phyloP scores from a whole-genome alignment of 140 eudicot genomes.

The Anethum foeniculum region DNA sequence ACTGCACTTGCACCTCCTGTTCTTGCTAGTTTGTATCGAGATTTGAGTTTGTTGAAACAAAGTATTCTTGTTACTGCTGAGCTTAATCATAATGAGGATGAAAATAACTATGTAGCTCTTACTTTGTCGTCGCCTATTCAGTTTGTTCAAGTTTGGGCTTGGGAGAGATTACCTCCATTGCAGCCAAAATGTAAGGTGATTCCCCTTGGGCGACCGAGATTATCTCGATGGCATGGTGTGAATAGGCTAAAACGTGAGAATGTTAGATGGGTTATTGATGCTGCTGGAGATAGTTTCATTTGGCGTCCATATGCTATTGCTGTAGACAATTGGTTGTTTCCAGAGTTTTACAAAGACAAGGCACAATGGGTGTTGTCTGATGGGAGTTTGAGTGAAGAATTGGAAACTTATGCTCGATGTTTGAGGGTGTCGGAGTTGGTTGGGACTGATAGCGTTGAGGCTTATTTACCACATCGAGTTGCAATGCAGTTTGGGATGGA shows the following conservation, averaged over 20 bases:
- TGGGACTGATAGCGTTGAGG: conserved; percentile 26
- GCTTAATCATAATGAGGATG: not conserved
- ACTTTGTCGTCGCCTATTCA: conserved; percentile 31
- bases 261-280: conserved; percentile 15
- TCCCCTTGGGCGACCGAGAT: conserved; percentile 26
- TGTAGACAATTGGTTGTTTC: conserved; percentile 26
- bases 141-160: conserved; percentile 49
- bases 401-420: conserved; percentile 12
- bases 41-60: conserved; percentile 1
- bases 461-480: conserved; percentile 36
- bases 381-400: conserved; percentile 22
- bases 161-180: conserved; percentile 36
- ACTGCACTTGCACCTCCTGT: conserved; percentile 8
- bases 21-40: conserved; percentile 8
- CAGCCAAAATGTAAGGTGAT: conserved; percentile 29
- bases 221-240: conserved; percentile 37
- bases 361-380: conserved; percentile 10
- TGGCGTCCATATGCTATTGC: conserved; percentile 47
- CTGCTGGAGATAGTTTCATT: conserved; percentile 16
- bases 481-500: conserved; percentile 45
- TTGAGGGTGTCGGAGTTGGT: conserved; percentile 32
- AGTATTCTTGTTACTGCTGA: not conserved
- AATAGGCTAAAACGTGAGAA: not conserved
- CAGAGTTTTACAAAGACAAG: conserved; percentile 20
- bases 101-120: not conserved